These are phyloP conservation scores for Huntiella abstrusa DNA, from an alignment of 2,329 filamentous ascomycete species.

Conservation along the genomic window DNA sequence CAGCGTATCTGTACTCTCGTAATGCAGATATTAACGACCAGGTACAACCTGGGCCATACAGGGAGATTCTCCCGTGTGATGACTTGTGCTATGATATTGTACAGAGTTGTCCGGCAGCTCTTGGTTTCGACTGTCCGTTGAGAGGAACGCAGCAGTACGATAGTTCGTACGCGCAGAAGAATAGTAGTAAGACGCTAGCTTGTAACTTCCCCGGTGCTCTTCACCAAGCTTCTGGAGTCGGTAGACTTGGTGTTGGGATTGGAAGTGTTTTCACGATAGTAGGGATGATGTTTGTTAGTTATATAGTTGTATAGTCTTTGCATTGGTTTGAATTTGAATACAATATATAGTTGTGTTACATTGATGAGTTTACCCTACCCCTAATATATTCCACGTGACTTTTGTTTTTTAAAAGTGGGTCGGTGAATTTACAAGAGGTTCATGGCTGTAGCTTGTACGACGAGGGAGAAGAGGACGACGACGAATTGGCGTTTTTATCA, in stretches of 20 bases:
- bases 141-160: slow-evolving; percentile 18
- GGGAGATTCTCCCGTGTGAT: slow-evolving; percentile 75
- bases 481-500: no score
- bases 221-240: slow-evolving; percentile 8
- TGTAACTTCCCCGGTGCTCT: slow-evolving; percentile 18
- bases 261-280: neutral
- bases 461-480: no score
- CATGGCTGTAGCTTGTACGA: no score
- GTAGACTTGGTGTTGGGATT: neutral
- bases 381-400: no score
- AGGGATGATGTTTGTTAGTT: neutral
- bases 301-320: neutral
- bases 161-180: slow-evolving; percentile 20
- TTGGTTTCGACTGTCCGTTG: slow-evolving; percentile 60
- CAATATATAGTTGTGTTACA: no score
- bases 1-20: slow-evolving; percentile 34
- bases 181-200: slow-evolving; percentile 15
- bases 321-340: neutral
- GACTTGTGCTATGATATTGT: slow-evolving; percentile 78
- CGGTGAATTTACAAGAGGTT: no score
- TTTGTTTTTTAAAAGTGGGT: no score
- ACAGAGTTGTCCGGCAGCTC: slow-evolving; percentile 57
- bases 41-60: slow-evolving; percentile 75
- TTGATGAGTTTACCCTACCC: no score
- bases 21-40: slow-evolving; percentile 52